Evolutionary conservation across 306 rosid species (phyloP).

Genomic region (Sindora glabra): DNA sequence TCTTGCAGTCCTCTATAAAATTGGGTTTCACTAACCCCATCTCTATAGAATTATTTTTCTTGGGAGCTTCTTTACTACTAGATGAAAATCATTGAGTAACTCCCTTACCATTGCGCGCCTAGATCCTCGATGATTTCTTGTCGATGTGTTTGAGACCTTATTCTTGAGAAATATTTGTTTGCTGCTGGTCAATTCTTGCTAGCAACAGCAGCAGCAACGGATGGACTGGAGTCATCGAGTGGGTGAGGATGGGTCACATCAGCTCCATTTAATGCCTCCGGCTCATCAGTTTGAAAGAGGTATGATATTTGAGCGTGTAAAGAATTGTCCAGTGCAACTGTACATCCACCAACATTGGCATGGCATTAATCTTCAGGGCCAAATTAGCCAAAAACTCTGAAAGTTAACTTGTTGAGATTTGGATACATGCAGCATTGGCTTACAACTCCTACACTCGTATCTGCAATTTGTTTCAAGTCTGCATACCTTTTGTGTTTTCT

Average conservation of each 20-base stretch:
- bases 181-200: slow-evolving; percentile 99
- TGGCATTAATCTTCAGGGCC: slow-evolving; percentile 95
- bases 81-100: slow-evolving; percentile 67
- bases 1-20: slow-evolving; percentile 70
- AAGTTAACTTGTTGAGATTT: slow-evolving; percentile 60
- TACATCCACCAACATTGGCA: slow-evolving; percentile 97
- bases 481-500: slow-evolving; percentile 89
- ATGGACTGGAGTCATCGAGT: slow-evolving; percentile 88
- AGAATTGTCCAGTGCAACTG: slow-evolving; percentile 80
- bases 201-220: slow-evolving; percentile 93
- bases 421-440: slow-evolving; percentile 90
- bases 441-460: slow-evolving; percentile 77
- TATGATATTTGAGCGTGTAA: slow-evolving; percentile 78
- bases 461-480: slow-evolving; percentile 85
- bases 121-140: slow-evolving; percentile 91
- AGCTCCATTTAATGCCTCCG: slow-evolving; percentile 88
- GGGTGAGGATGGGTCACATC: slow-evolving; percentile 99
- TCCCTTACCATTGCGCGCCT: slow-evolving; percentile 73
- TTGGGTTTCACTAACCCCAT: slow-evolving; percentile 96
- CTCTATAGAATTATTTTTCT: slow-evolving; percentile 76
- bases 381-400: slow-evolving; percentile 86
- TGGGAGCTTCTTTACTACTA: slow-evolving; percentile 73
- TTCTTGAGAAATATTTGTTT: slow-evolving; percentile 84
- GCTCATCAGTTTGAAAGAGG: slow-evolving; percentile 52
- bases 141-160: slow-evolving; percentile 96